phyloP scores from a whole-genome alignment of 1,284 basidiomycete species.

The Heterobasidion occidentale region DNA sequence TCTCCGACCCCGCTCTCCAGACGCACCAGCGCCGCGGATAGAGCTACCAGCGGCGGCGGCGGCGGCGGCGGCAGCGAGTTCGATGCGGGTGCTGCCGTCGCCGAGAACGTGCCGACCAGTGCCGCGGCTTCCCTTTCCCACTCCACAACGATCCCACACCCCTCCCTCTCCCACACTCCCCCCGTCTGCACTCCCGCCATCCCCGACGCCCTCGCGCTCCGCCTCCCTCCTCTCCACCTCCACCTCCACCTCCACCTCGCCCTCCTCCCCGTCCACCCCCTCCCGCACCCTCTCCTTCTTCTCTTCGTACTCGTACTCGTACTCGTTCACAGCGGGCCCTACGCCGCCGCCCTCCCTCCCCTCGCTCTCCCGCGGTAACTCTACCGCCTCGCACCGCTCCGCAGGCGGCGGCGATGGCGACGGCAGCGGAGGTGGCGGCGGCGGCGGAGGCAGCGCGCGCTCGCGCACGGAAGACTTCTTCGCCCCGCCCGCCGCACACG shows the following conservation, averaged over 20 bases:
- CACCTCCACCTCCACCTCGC: not conserved
- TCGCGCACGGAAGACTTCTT: slow-evolving; percentile 27
- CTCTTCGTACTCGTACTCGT: not conserved
- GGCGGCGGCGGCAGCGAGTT: not conserved
- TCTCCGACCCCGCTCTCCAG: not conserved
- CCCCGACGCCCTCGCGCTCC: too few species aligned
- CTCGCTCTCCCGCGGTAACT: not conserved
- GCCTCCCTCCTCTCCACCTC: too few species aligned
- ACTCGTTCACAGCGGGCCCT: not conserved
- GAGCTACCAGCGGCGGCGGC: too few species aligned
- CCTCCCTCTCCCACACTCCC: too few species aligned
- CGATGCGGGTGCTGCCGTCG: not conserved
- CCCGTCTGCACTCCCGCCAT: too few species aligned
- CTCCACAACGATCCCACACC: too few species aligned
- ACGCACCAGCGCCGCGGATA: not conserved
- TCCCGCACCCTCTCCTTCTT: not conserved
- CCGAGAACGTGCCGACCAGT: not conserved
- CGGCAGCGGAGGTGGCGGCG: too few species aligned
- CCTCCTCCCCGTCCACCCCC: too few species aligned
- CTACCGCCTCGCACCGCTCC: not conserved
- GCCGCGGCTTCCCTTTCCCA: too few species aligned
- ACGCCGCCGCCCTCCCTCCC: not conserved
- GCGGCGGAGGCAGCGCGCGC: slow-evolving; percentile 8
- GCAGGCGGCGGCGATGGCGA: not conserved
- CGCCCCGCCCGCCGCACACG: slow-evolving; percentile 10